Evolutionary conservation across 176 grass and related monocot genomes (phyloP), one percentile per base, ranked within the genome.

Genomic region (Paspalum notatum): DNA sequence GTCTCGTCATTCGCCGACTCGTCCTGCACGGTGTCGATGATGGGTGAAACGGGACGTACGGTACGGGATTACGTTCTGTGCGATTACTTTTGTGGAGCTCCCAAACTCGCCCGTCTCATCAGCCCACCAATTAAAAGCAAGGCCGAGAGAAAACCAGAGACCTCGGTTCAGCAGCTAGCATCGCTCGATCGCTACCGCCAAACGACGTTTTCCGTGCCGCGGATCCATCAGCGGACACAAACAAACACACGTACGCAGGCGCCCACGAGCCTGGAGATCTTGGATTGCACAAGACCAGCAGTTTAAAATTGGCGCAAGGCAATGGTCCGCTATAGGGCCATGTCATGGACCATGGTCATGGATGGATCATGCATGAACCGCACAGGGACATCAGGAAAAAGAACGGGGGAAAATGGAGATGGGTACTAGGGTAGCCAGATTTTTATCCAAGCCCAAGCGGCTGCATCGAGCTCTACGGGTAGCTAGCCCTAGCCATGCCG

Each of bases 181-280:
- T 45, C 15, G 13, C 32, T 22, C 61, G 37, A 18, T 10, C 62
- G 71, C 71, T 76, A 76, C 43, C 49, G 63, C 71, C 82, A 85
- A 85, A 71, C 21, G 44, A 76, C 37, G 76, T 11, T 89, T 89
- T 89, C 82, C 62, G 87, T 81, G 82, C 87, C 77, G 39, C 54
- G 55, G 87, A 80, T 74, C 75, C 16, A 68, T 38, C 32, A 57
- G 27, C 20, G 24, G 76, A 80, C 82, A 80, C 87, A 49, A 74
- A 89, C 62, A 73, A 81, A 82, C 62, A 84, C 62, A n/a, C 63
- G 32, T 32, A 32, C 32, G 32, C 32, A 32, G 32, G 32, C 32
- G 3, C 32, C 11, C 68, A 76, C 40, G 45, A 50, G 68, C 68
- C 5, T 25, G 22, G 45, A 3, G 32, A 18, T 71, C 68, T 71